Conservation (phyloP, 116 monocot species). For the Posidonia oceanica region DNA sequence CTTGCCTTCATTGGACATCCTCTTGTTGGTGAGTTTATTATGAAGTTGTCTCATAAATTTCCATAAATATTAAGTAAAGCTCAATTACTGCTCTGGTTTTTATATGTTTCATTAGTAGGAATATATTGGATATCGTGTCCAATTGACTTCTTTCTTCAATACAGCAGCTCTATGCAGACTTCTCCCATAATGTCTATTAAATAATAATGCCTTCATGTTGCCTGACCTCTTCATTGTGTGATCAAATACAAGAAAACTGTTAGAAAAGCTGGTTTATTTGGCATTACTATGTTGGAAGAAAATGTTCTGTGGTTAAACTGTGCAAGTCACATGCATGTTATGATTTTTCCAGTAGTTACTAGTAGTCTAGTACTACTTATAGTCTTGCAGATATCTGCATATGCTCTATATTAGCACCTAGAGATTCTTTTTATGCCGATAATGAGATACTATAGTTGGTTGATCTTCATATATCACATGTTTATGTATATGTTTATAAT, state of each 20-base stretch:
- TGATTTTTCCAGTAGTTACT: not conserved
- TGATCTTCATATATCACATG: not conserved
- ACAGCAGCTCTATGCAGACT: not conserved
- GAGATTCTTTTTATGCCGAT: not conserved
- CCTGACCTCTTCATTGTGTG: too few species aligned
- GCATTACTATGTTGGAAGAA: not conserved
- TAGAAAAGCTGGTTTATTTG: too few species aligned
- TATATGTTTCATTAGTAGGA: not conserved
- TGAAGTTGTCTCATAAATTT: not conserved
- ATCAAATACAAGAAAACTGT: too few species aligned
- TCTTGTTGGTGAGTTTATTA: conserved; percentile 46
- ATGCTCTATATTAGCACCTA: too few species aligned
- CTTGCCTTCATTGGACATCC: conserved; percentile 88
- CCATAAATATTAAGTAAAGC: not conserved
- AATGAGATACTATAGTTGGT: not conserved
- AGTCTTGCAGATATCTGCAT: too few species aligned
- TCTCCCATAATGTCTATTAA: too few species aligned
- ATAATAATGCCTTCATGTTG: too few species aligned
- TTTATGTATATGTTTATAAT: too few species aligned
- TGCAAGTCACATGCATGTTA: not conserved
- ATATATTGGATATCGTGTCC: too few species aligned
- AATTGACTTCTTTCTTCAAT: not conserved
- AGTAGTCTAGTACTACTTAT: too few species aligned
- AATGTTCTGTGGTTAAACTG: not conserved
- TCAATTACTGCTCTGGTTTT: not conserved